Conservation (phyloP, 2,329 filamentous ascomycete genomes). For the Talaromyces sp. region DNA sequence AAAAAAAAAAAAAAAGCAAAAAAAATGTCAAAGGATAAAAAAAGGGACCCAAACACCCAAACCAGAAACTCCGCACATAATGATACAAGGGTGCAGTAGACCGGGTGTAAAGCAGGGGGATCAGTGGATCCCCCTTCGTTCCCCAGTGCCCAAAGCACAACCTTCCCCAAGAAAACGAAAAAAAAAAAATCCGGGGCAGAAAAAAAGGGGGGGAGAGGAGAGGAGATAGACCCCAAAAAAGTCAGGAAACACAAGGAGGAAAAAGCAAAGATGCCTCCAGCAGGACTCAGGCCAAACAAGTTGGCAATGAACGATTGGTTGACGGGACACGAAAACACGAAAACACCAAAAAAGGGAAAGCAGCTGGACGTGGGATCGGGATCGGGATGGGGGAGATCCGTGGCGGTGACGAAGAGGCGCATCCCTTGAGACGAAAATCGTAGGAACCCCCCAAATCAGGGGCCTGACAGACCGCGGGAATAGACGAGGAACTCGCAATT, state of each 20-base stretch:
- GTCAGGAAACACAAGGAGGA: background rate
- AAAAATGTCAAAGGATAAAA: too few relatives aligned
- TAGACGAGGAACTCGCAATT: background rate
- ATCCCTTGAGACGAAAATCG: background rate
- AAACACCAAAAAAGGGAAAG: background rate
- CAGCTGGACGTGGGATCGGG: conserved; percentile 3
- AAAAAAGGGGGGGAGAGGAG: conserved; percentile 11
- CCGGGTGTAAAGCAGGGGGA: conserved; percentile 8
- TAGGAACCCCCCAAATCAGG: background rate
- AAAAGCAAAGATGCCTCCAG: conserved; percentile 3
- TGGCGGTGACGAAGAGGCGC: conserved; percentile 5
- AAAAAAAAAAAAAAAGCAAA: conserved; percentile 9
- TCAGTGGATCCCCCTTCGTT: conserved; percentile 14
- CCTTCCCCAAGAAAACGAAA: background rate
- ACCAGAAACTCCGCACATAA: conserved; percentile 20
- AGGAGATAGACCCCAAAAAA: background rate
- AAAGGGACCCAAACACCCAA: conserved; percentile 5
- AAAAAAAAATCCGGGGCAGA: conserved; percentile 15
- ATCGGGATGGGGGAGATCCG: conserved; percentile 2
- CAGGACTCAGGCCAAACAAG: background rate
- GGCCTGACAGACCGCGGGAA: background rate
- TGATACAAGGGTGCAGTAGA: conserved; percentile 22
- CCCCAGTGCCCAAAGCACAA: conserved; percentile 13
- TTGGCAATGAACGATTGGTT: background rate
- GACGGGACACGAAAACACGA: background rate